Percentiles rank a stretch among this genome's conserved stretches.
These are phyloP conservation scores for Sabuloglossum arenarium DNA, from an alignment of 495 filamentous ascomycete genomes.

Conservation along the genomic window DNA sequence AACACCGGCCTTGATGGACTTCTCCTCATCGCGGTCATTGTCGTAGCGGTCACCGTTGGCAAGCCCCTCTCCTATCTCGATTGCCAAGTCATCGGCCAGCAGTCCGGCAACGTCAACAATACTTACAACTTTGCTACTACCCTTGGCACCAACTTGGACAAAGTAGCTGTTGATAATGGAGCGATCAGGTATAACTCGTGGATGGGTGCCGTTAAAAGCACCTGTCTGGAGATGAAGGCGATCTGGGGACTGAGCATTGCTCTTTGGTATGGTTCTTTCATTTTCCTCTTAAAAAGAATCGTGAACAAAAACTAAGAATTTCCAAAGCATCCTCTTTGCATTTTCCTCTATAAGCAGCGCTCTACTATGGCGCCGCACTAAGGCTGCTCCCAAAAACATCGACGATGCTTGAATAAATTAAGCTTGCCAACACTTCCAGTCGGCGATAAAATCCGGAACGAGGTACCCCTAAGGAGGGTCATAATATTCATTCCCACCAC, in stretches of 20 bases:
- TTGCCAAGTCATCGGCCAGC: slow-evolving; percentile 34
- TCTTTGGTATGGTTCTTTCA: slow-evolving; percentile 36
- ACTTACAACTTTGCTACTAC: slow-evolving; percentile 25
- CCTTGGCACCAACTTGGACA: slow-evolving; percentile 20
- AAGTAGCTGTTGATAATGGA: slow-evolving; percentile 18
- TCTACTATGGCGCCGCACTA: slow-evolving; percentile 36
- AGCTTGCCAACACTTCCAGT: neutral
- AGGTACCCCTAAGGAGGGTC: neutral
- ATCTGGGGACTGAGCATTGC: slow-evolving; percentile 80
- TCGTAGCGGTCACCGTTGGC: slow-evolving; percentile 51
- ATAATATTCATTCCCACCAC: neutral
- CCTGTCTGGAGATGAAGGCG: slow-evolving; percentile 72
- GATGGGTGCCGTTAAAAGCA: slow-evolving; percentile 42
- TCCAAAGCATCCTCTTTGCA: slow-evolving; percentile 42
- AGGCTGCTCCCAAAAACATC: slow-evolving; percentile 18
- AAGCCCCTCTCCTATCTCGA: slow-evolving; percentile 62
- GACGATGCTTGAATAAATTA: slow-evolving; percentile 6
- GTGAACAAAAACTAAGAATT: slow-evolving; percentile 1
- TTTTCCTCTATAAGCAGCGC: slow-evolving; percentile 36
- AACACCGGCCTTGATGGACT: slow-evolving; percentile 41
- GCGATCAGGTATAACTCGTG: slow-evolving; percentile 33
- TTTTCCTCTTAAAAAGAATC: neutral
- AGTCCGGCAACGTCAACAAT: slow-evolving; percentile 17
- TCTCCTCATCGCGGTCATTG: slow-evolving; percentile 48
- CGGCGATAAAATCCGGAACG: neutral